Conservation (phyloP, 805 yeast genomes). For the Yueomyces sinensis region DNA sequence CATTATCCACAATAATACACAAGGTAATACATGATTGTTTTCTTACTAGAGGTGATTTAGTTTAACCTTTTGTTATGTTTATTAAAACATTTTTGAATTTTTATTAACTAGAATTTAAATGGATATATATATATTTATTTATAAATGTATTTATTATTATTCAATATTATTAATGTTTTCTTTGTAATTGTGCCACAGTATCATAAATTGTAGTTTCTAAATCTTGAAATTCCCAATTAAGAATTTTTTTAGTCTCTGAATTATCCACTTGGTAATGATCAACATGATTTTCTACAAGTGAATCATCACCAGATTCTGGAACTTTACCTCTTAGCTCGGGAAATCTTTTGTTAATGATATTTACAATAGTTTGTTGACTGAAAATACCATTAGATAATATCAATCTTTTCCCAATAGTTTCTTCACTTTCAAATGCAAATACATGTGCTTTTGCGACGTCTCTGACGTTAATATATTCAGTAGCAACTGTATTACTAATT, state of each 20-base stretch:
- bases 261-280: neutral
- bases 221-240: conserved; percentile 28
- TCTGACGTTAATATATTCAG: conserved; percentile 39
- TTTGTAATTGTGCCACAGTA: conserved; percentile 31
- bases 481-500: conserved; percentile 32
- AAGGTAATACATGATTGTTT: too few relatives aligned
- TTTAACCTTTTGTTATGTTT: too few relatives aligned
- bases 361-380: conserved; percentile 6
- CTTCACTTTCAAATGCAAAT: conserved; percentile 27
- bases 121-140: too few relatives aligned
- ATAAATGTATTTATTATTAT: too few relatives aligned
- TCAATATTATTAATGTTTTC: too few relatives aligned
- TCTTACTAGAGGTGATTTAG: too few relatives aligned
- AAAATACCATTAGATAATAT: conserved; percentile 6
- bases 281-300: neutral
- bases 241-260: conserved; percentile 20
- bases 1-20: too few relatives aligned
- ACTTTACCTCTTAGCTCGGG: conserved; percentile 31
- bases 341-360: conserved; percentile 24
- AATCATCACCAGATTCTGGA: conserved; percentile 10
- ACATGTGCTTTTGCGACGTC: conserved; percentile 46
- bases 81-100: too few relatives aligned
- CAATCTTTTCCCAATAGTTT: conserved; percentile 21
- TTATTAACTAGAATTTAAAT: too few relatives aligned
- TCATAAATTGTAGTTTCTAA: conserved; percentile 31